phyloP scores from a whole-genome alignment of 345 rosid species.

The Eucalyptus urophylla region DNA sequence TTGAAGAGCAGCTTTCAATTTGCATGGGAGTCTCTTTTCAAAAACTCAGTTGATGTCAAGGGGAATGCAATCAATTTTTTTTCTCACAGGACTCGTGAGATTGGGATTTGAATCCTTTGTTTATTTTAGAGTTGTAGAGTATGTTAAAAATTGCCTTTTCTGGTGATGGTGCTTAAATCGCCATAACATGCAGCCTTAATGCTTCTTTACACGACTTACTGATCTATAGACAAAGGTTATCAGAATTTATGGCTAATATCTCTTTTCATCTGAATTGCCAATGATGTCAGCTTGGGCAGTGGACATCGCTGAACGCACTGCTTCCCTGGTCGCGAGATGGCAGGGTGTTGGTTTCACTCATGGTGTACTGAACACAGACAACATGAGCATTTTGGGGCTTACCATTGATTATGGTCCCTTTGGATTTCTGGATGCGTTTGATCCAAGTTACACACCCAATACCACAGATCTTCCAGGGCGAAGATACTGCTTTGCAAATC shows the following conservation, averaged over 20 bases:
- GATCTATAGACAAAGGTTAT: background rate
- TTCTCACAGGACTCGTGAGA: background rate
- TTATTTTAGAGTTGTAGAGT: background rate
- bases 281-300: constrained; percentile 74
- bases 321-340: constrained; percentile 81
- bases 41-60: background rate
- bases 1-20: background rate
- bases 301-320: constrained; percentile 88
- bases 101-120: background rate
- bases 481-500: constrained; percentile 94
- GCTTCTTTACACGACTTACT: background rate
- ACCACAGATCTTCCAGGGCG: constrained; percentile 98
- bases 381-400: constrained; percentile 94
- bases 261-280: background rate
- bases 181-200: background rate
- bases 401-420: constrained; percentile 98
- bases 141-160: background rate
- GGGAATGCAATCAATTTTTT: background rate
- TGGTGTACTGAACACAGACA: constrained; percentile 96
- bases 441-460: constrained; percentile 93
- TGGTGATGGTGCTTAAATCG: background rate
- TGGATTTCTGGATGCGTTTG: constrained; percentile 97
- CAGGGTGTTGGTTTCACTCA: constrained; percentile 99
- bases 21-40: background rate
- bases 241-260: background rate